A percentile compares a stretch with the other conserved stretches of the same genome.
phyloP scores from a whole-genome alignment of 495 filamentous ascomycete genomes.

The Talaromyces wortmannii region DNA sequence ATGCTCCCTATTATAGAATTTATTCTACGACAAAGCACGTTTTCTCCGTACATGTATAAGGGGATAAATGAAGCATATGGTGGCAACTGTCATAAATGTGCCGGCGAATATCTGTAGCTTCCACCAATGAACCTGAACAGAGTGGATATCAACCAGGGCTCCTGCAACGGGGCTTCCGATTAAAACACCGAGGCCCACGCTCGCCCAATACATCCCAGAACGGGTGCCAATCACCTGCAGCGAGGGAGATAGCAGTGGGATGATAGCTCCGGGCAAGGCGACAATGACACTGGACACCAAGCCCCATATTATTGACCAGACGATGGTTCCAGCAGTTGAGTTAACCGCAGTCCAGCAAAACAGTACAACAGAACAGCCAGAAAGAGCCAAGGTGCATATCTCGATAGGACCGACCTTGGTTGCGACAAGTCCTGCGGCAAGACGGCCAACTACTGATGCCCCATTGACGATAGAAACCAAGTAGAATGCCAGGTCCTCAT shows the following conservation, averaged over 20 bases:
- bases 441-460: slow-evolving; percentile 14
- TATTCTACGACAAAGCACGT: too few species aligned
- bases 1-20: too few species aligned
- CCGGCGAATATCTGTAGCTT: slow-evolving; percentile 17
- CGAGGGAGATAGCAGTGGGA: slow-evolving; percentile 17
- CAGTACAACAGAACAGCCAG: neutral
- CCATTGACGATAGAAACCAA: slow-evolving; percentile 63
- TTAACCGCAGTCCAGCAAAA: neutral
- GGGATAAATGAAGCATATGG: neutral
- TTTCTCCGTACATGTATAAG: neutral
- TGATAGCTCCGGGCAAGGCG: slow-evolving; percentile 13
- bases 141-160: neutral
- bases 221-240: slow-evolving; percentile 16
- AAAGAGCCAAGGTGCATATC: neutral
- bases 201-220: slow-evolving; percentile 14
- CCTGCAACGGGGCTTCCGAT: slow-evolving; percentile 63
- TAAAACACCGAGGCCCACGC: slow-evolving; percentile 26
- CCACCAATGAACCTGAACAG: slow-evolving; percentile 5
- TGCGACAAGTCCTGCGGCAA: slow-evolving; percentile 22
- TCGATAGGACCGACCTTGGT: slow-evolving; percentile 8
- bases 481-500: slow-evolving; percentile 47
- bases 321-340: slow-evolving; percentile 13
- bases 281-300: slow-evolving; percentile 22
- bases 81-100: slow-evolving; percentile 6
- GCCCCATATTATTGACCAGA: slow-evolving; percentile 20